Base-by-base conservation (phyloP, 176 grass and related monocot genomes). In the Microstegium vimineum region DNA sequence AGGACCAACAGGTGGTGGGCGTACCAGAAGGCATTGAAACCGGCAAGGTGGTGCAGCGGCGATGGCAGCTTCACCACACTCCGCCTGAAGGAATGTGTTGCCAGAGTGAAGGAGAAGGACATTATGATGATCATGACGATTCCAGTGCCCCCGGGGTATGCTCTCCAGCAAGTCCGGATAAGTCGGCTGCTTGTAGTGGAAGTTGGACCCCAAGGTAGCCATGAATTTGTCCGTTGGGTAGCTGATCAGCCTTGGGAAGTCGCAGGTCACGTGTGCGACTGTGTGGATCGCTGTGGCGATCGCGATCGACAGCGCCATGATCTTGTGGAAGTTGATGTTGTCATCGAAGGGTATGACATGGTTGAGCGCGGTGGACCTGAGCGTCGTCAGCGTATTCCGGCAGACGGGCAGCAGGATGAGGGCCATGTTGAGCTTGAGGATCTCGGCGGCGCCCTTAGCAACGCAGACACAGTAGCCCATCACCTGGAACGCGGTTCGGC, bases 21-120 rank as follows among this genome's bases (percentile, higher is more conserved):
- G 40, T 99, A 99, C 97, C 97, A 99, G 87, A 99, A 99, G 81
- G 97, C 93, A 71, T 94, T 99, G 87, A 99, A 99, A 36, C 97
- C 97, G 42, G 97, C 97, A 28, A 99, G 89, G 83, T 99, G 91
- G 62, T 99, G 97, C 63, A 99, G 82, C 16, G 91, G 93, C 17
- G 93, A 95, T 5, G 93, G 93, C 81, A 99, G 78, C 89, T 96
- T 99, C 23, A 94, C 93, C 32, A 99, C 91, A 67, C 83, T 99
- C 66, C 97, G 90, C 76, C 93, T 74, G 73, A 99, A 99, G 59
- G 76, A 90, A 87, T 91, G 91, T 9, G 86, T 99, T 6, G 97
- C 97, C 52, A 96, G 85, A n/a, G 91, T 99, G 89, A 99, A 99
- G 81, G 91, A 92, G 81, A 99, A 99, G 2, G 93, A 77, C 97